Conservation (phyloP, 768 basidiomycete genomes). For the Serendipita sp. region DNA sequence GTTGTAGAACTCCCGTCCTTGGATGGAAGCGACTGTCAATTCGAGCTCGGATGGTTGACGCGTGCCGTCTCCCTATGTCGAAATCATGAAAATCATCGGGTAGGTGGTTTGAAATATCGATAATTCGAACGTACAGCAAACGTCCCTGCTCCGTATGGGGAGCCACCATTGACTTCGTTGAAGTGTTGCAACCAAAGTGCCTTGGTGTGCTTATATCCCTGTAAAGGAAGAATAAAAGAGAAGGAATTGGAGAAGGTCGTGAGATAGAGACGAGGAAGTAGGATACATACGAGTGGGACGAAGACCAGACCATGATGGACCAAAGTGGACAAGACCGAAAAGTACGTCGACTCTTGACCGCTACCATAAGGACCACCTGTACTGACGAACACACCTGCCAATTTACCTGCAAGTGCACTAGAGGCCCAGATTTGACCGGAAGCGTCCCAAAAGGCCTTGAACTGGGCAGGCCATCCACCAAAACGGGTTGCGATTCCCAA, state of each 20-base stretch:
- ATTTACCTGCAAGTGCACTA: constrained; percentile 57
- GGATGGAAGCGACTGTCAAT: constrained; percentile 32
- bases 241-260: too few relatives aligned
- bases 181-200: constrained; percentile 11
- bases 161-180: constrained; percentile 28
- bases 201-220: not conserved
- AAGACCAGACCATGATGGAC: constrained; percentile 52
- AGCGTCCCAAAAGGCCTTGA: constrained; percentile 47
- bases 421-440: constrained; percentile 50
- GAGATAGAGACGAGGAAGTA: too few relatives aligned
- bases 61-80: constrained; percentile 21
- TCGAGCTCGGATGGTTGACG: constrained; percentile 37
- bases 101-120: not conserved
- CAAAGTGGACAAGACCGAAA: constrained; percentile 34
- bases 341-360: constrained; percentile 18
- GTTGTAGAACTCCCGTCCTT: constrained; percentile 40
- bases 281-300: not conserved
- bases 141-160: constrained; percentile 65
- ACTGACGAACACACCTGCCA: constrained; percentile 57
- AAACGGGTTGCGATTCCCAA: constrained; percentile 69
- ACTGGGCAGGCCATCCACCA: constrained; percentile 66
- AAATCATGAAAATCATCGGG: too few relatives aligned
- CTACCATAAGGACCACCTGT: constrained; percentile 64
- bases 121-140: constrained; percentile 22
- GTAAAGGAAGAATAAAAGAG: not conserved